These are phyloP conservation scores for Gastrolobium villosum DNA, from an alignment of 306 rosid species.

Conservation along the genomic window DNA sequence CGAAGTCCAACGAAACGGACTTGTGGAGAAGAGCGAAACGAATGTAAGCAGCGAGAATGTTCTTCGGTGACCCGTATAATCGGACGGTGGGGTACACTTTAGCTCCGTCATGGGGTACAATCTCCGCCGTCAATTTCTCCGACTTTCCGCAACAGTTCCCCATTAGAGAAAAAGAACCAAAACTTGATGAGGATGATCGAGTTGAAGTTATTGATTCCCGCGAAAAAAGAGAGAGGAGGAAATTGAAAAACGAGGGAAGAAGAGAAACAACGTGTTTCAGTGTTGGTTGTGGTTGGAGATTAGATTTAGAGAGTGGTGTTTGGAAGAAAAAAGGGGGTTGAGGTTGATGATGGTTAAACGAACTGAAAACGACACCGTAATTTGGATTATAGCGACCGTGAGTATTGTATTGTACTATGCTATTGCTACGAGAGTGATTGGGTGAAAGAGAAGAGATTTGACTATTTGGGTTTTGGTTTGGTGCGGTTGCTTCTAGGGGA, in stretches of 20 bases:
- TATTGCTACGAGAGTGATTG: neutral
- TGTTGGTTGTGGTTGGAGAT: slow-evolving; percentile 24
- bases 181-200: no score
- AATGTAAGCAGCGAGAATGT: slow-evolving; percentile 68
- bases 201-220: no score
- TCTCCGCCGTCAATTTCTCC: slow-evolving; percentile 78
- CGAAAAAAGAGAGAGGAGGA: neutral
- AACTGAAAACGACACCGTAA: slow-evolving; percentile 49
- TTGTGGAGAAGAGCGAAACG: slow-evolving; percentile 77
- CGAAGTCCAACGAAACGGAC: slow-evolving; percentile 59
- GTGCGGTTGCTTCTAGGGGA: slow-evolving; percentile 22
- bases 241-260: neutral
- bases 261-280: neutral
- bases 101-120: slow-evolving; percentile 71
- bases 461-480: neutral
- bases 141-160: slow-evolving; percentile 69
- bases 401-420: neutral
- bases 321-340: neutral
- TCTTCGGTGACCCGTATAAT: slow-evolving; percentile 69
- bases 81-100: slow-evolving; percentile 61
- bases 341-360: slow-evolving; percentile 37
- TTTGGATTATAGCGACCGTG: slow-evolving; percentile 42
- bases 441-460: slow-evolving; percentile 18
- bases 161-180: slow-evolving; percentile 46
- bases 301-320: slow-evolving; percentile 34